phyloP scores from a whole-genome alignment of 768 basidiomycete genomes.

The Epithele typhae region DNA sequence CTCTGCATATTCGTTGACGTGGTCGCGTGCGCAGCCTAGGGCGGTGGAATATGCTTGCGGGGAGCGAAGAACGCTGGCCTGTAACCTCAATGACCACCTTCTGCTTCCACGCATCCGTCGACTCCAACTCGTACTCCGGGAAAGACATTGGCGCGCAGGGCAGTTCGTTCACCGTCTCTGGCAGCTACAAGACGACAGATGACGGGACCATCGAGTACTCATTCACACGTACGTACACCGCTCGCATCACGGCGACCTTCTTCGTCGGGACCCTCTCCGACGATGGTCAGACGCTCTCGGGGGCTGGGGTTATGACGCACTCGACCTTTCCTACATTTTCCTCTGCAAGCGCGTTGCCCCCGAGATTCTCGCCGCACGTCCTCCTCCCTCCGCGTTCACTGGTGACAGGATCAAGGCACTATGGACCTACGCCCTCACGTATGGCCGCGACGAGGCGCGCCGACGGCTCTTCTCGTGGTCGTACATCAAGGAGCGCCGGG shows the following conservation, averaged over 20 bases:
- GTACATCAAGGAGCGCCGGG: slow-evolving; percentile 27
- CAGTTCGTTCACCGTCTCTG: slow-evolving; percentile 15
- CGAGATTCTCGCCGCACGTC: slow-evolving; percentile 25
- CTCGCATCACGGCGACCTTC: slow-evolving; percentile 20
- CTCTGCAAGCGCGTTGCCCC: slow-evolving; percentile 25
- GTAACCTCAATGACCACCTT: slow-evolving; percentile 1
- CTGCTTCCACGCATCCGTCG: slow-evolving; percentile 11
- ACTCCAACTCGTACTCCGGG: slow-evolving; percentile 12
- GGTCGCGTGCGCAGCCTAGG: slow-evolving; percentile 12
- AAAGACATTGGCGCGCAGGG: slow-evolving; percentile 5
- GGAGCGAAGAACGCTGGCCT: slow-evolving; percentile 4
- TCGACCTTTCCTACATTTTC: slow-evolving; percentile 19
- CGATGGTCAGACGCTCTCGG: slow-evolving; percentile 20
- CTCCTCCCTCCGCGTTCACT: slow-evolving; percentile 21
- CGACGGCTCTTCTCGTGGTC: slow-evolving; percentile 27
- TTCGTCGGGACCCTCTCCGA: slow-evolving; percentile 20
- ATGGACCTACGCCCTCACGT: slow-evolving; percentile 30
- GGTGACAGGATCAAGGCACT: slow-evolving; percentile 23
- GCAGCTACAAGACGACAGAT: slow-evolving; percentile 13
- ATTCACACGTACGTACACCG: slow-evolving; percentile 21
- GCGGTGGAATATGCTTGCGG: slow-evolving; percentile 22
- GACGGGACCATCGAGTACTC: slow-evolving; percentile 7
- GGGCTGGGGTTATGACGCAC: slow-evolving; percentile 23
- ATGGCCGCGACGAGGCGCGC: slow-evolving; percentile 20
- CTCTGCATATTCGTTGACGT: neutral